Evolutionary conservation across 2,329 filamentous ascomycete species (phyloP).

Genomic region (Diaporthe destruens): DNA sequence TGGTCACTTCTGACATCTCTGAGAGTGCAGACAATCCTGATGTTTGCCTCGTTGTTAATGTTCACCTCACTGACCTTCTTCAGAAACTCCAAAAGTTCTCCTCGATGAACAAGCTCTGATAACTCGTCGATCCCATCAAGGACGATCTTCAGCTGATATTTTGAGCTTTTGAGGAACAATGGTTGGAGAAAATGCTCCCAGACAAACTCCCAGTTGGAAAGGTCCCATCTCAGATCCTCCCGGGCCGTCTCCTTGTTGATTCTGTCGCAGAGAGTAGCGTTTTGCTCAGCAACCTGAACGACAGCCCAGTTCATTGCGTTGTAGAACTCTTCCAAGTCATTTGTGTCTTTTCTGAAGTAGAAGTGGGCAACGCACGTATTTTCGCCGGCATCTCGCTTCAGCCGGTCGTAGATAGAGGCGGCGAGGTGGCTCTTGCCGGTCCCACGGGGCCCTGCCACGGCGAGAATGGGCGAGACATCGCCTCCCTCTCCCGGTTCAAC

Average conservation of each 20-base stretch:
- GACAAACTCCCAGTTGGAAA: background rate
- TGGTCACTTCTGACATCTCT: background rate
- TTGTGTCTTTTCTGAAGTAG: slow-evolving; percentile 11
- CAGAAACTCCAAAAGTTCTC: background rate
- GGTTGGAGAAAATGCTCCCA: background rate
- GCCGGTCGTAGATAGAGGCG: slow-evolving; percentile 10
- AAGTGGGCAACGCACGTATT: background rate
- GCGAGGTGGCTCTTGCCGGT: slow-evolving; percentile 7
- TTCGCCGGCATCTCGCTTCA: background rate
- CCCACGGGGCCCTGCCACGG: background rate
- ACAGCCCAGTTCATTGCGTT: slow-evolving; percentile 1
- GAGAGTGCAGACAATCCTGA: slow-evolving; percentile 11
- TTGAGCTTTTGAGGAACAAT: background rate
- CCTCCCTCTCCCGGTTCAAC: background rate
- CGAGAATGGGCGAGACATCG: background rate
- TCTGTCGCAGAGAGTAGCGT: background rate
- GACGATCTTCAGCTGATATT: slow-evolving; percentile 28
- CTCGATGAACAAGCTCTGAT: background rate
- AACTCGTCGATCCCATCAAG: slow-evolving; percentile 14
- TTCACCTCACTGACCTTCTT: background rate
- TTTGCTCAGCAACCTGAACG: slow-evolving; percentile 1
- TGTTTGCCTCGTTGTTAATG: background rate
- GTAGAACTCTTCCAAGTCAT: background rate
- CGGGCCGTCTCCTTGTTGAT: slow-evolving; percentile 1
- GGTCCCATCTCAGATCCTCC: background rate